Conservation (phyloP, 371 early-diverging fungal genomes). For the Amoeboradix gromovi region DNA sequence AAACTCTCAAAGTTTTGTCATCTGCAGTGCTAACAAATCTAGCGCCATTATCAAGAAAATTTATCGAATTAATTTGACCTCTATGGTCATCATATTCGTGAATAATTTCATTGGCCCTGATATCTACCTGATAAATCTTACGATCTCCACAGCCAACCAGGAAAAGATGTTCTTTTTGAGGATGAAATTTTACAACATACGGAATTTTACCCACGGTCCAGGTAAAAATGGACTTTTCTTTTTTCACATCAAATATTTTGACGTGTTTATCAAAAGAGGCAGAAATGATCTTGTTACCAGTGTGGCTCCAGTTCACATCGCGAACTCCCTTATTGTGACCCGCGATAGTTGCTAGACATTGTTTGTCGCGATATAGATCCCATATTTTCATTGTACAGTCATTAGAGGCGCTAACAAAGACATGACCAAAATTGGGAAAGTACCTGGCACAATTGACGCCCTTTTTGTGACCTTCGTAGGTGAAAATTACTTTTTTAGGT, state of each 20-base stretch:
- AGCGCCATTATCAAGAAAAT: slow-evolving; percentile 72
- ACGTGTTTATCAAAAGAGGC: slow-evolving; percentile 64
- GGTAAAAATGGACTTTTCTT: slow-evolving; percentile 34
- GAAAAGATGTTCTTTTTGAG: slow-evolving; percentile 46
- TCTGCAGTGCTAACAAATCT: slow-evolving; percentile 79
- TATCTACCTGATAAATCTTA: slow-evolving; percentile 51
- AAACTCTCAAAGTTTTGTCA: slow-evolving; percentile 80
- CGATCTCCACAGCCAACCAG: slow-evolving; percentile 72
- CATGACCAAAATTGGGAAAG: slow-evolving; percentile 61
- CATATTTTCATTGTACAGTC: slow-evolving; percentile 65
- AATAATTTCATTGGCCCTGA: slow-evolving; percentile 39
- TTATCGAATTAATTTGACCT: slow-evolving; percentile 78
- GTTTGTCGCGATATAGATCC: slow-evolving; percentile 67
- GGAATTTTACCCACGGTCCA: slow-evolving; percentile 52
- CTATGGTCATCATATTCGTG: slow-evolving; percentile 89
- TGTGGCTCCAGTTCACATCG: slow-evolving; percentile 61
- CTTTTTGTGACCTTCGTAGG: slow-evolving; percentile 39
- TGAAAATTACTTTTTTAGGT: background rate
- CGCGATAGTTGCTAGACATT: slow-evolving; percentile 44
- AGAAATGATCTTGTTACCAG: slow-evolving; percentile 51
- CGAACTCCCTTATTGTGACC: slow-evolving; percentile 77
- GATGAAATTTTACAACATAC: slow-evolving; percentile 63
- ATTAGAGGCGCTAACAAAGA: slow-evolving; percentile 65
- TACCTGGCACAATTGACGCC: slow-evolving; percentile 67
- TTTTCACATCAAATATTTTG: slow-evolving; percentile 91